Base-by-base conservation (phyloP, 331 rosid species). In the Dryas integrifolia region DNA sequence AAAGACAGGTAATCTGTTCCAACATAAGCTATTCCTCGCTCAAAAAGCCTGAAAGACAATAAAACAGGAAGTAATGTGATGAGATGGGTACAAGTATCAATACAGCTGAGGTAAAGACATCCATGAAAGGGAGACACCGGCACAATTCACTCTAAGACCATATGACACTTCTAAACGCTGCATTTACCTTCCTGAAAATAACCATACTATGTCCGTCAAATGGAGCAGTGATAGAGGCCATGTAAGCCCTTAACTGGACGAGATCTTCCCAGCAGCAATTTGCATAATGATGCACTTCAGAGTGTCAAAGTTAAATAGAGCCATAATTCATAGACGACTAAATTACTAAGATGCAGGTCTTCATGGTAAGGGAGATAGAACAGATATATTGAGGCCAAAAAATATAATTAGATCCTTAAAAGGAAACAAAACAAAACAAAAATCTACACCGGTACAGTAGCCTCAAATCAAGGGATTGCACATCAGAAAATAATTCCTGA, bases 241-340 rank as follows among this genome's bases (percentile, higher is more conserved):
- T 91, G 92, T 89, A 86, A 89, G 90, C 92, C 95, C 82, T 88
- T 91, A 91, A 94, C 92, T 88, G 90, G 91, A 86, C 72, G 98
- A 88, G 91, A 92, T 89, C 96, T 88, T 92, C 98, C 78, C 96
- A 84, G 98, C 98, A 87, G 99, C 99, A 90, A 88, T 84, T 91
- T 86, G 98, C 92, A 92, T 84, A 89, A 85, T 87, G 97, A 92
- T 90, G 92, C 92, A 86, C 89, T 91, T 86, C 92, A 86, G 73
- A 80, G 86, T 88, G 87, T 89, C 96, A 88, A 85, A 77, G 89
- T 83, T 86, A 85, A 87, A 87, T 72, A 83, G 86, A 79, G 92
- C 89, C 85, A 86, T 84, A 83, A 76, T 72, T 80, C 87, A 82
- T 81, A 65, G 81, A 71, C 73, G 79, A 85, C 90, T 88, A 88